Conservation (phyloP, 192 early-diverging fungal species). For the Mortierella alpina region DNA sequence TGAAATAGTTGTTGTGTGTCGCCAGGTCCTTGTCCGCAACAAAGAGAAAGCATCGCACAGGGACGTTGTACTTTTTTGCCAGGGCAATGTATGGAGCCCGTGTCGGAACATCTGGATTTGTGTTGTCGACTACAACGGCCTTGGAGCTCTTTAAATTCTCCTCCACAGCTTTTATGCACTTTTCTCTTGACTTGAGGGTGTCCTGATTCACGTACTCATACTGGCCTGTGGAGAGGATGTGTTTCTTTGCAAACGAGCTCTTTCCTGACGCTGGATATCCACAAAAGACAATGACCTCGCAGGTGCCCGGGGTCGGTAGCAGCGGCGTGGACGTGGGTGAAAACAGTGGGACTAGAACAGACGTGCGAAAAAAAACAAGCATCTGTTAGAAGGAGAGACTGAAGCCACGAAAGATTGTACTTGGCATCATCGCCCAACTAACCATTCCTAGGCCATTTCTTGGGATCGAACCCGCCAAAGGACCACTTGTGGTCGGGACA, state of each 20-base stretch:
- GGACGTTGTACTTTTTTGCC: constrained; percentile 68
- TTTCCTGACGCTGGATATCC: constrained; percentile 91
- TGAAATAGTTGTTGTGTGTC: constrained; percentile 83
- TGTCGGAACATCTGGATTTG: constrained; percentile 74
- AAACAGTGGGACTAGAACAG: constrained; percentile 46
- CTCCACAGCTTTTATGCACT: constrained; percentile 71
- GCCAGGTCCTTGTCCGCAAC: constrained; percentile 64
- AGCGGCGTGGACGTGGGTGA: constrained; percentile 46
- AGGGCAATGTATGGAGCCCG: constrained; percentile 73
- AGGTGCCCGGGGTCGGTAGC: constrained; percentile 26
- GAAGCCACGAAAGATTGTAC: not conserved
- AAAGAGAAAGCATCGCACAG: constrained; percentile 74
- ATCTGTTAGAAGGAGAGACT: not conserved
- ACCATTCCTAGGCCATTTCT: constrained; percentile 48
- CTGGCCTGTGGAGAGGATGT: constrained; percentile 66
- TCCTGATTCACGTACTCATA: constrained; percentile 87
- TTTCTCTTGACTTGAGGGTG: constrained; percentile 78
- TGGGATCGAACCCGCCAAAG: constrained; percentile 64
- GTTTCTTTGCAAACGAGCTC: constrained; percentile 73
- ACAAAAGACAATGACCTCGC: constrained; percentile 79
- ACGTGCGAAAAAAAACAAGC: not conserved
- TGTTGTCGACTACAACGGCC: constrained; percentile 85
- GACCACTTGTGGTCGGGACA: constrained; percentile 55
- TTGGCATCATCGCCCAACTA: not conserved
- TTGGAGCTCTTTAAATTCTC: constrained; percentile 63